Evolutionary conservation across 2,329 filamentous ascomycete genomes (phyloP).

Genomic region (Trichoderma arundinaceum): DNA sequence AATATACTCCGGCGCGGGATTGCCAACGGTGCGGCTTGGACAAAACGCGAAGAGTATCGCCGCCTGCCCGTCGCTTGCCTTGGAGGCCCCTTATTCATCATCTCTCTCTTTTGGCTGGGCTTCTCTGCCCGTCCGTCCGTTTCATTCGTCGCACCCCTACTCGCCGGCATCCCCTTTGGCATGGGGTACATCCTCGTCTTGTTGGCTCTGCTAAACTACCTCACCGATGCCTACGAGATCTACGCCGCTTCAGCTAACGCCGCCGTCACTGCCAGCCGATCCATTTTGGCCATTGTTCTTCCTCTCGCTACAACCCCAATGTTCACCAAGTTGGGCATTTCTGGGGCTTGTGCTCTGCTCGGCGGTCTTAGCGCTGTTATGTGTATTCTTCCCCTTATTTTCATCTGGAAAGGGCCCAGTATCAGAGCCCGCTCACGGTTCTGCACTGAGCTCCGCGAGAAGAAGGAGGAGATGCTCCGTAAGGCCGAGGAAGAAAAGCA

Average conservation of each 20-base stretch:
- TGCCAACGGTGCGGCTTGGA: constrained; percentile 59
- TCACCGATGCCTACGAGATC: constrained; percentile 70
- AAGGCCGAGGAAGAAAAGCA: constrained; percentile 47
- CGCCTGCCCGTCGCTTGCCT: constrained; percentile 74
- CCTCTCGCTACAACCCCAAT: constrained; percentile 61
- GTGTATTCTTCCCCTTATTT: constrained; percentile 58
- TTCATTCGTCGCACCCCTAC: constrained; percentile 61
- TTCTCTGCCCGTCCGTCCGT: constrained; percentile 58
- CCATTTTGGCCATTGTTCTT: constrained; percentile 84
- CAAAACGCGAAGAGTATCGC: constrained; percentile 67
- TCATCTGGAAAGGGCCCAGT: constrained; percentile 59
- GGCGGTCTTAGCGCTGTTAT: constrained; percentile 57
- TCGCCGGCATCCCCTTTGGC: constrained; percentile 67
- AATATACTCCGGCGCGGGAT: constrained; percentile 60
- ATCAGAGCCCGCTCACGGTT: constrained; percentile 65
- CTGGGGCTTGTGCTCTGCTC: constrained; percentile 59
- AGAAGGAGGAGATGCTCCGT: constrained; percentile 54
- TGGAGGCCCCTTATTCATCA: constrained; percentile 67
- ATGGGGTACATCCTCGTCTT: constrained; percentile 67
- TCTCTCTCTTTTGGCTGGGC: constrained; percentile 66
- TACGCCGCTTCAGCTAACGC: constrained; percentile 79
- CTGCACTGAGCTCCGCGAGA: constrained; percentile 62
- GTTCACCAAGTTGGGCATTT: constrained; percentile 54
- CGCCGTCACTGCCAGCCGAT: constrained; percentile 83
- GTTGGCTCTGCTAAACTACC: constrained; percentile 67